Evolutionary conservation across 768 basidiomycete species (phyloP), one percentile per base, ranked within the genome.

Genomic region (Zangia roseola): DNA sequence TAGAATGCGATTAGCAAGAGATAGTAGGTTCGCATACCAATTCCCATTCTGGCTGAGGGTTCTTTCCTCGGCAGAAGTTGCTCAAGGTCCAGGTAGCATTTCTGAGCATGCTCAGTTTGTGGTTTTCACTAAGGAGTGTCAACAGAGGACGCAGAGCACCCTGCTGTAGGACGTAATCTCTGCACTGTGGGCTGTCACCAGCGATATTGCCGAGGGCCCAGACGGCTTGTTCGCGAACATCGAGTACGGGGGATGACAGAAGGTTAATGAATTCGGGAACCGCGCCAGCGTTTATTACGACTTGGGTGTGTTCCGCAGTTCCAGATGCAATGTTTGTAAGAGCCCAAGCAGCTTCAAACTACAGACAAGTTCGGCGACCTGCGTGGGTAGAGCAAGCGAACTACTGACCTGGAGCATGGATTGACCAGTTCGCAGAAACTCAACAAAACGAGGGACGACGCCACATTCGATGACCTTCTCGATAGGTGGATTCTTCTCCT

Each of bases 121-220:
- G 94, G 61, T 97, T 88, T 71, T 99, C 95, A 73, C 88, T 94
- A 54, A 95, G 70, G 31, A 94, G 77, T 26, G 86, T 83, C 54
- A 98, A 74, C 48, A 99, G 76, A n/a, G 97, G 97, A 47, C 92
- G 79, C 53, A 99, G 75, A 26, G 97, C 95, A 52, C 94, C 94
- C 64, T 91, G 84, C 63, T 91, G 86, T 43, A 99, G 81, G 44
- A 98, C 97, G 61, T 94, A 94, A 67, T 99, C 97, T 62, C 97
- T 76, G 79, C 97, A 99, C 65, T 89, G 84, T 19, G 97, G 97
- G 56, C 93, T 95, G 70, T 99, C 97, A 52, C 97, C 97, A 45
- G 97, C 97, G 56, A 99, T 98, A 74, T 99, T 99, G 49, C 97
- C 97, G 52, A 99, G 79, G 19, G 97, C 97, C 97, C 95, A 99